These are phyloP conservation scores for Pachyrhizus erosus DNA, from an alignment of 306 rosid genomes.

Conservation along the genomic window DNA sequence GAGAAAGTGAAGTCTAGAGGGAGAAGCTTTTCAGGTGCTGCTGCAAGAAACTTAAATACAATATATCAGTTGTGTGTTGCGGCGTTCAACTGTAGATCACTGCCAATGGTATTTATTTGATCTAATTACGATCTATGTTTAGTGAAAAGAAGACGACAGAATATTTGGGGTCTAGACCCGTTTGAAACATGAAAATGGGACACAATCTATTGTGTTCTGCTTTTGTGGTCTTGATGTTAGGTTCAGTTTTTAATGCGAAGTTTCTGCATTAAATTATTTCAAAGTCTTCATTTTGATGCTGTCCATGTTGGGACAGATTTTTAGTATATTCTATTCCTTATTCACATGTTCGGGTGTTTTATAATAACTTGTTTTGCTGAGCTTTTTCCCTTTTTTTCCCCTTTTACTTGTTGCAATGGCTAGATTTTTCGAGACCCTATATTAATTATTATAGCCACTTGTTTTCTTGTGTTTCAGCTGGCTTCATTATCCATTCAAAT, in stretches of 20 bases:
- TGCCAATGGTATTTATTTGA: slow-evolving; percentile 35
- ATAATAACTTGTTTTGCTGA: slow-evolving; percentile 21
- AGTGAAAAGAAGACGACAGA: slow-evolving; percentile 36
- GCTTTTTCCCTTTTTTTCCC: background rate
- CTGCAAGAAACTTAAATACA: too few relatives aligned
- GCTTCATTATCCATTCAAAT: slow-evolving; percentile 46
- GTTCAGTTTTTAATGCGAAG: slow-evolving; percentile 37
- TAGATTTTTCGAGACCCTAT: slow-evolving; percentile 47
- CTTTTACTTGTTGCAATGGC: slow-evolving; percentile 36
- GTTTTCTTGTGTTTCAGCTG: slow-evolving; percentile 64
- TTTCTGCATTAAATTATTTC: slow-evolving; percentile 41
- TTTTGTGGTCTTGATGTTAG: slow-evolving; percentile 38
- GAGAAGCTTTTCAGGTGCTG: slow-evolving; percentile 31
- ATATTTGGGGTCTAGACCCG: background rate
- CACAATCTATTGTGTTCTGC: slow-evolving; percentile 33
- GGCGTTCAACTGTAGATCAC: slow-evolving; percentile 36
- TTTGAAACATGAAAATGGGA: slow-evolving; percentile 35
- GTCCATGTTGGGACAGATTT: slow-evolving; percentile 44
- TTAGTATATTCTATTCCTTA: slow-evolving; percentile 55
- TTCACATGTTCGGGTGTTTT: slow-evolving; percentile 54
- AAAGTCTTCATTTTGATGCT: slow-evolving; percentile 43
- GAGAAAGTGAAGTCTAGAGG: slow-evolving; percentile 21
- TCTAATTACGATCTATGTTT: slow-evolving; percentile 41
- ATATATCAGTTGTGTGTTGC: background rate
- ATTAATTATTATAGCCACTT: slow-evolving; percentile 51